Base-by-base conservation (phyloP, 805 yeast species). In the Komagataella populi region DNA sequence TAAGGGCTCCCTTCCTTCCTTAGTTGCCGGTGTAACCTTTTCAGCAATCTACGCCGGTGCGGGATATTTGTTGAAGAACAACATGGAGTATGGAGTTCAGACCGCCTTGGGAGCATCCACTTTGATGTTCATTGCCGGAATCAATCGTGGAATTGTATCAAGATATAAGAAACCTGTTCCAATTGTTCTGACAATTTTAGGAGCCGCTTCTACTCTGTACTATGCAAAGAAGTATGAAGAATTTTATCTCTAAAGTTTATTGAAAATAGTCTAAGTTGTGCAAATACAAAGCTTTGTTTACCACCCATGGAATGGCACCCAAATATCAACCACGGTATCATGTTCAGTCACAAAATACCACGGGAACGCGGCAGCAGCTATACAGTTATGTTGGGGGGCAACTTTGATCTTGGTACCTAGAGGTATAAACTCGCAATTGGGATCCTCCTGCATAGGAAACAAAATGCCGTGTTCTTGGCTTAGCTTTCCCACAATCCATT, bases 391-490 rank as follows among this genome's bases (percentile, higher is more conserved):
- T 61, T 85, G 87, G 3, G 89, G 88, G 22, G 78, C 55, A 39
- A 85, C 70, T 30, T 67, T 65, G 7, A 84, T 71, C 53, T 74
- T 72, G 1, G 80, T 70, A 1, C 88, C 88, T 36, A 66, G 56
- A 22, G 81, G 81, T 22, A 78, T 68, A 59, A 78, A 62, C 46
- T 64, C 53, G 16, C 68, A 61, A 12, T 59, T 56, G 2, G 59
- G 50, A 4, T 49, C 48, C 2, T 63, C 66, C 6, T 61, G 62
- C 14, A 62, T 55, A 2, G 86, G 81, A n/a, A 67, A 70, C 49
- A 85, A 64, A 45, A 86, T 80, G 8, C 93, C 95, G 60, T 86
- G 95, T 59, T 86, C 95, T 62, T 86, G 93, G 52, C 86, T 78
- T 48, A 86, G 63, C 56, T 89, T 71, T 43, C 80, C 84, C 10